These are phyloP conservation scores for Gossypium herbaceum DNA, from an alignment of 345 rosid species.

Conservation along the genomic window DNA sequence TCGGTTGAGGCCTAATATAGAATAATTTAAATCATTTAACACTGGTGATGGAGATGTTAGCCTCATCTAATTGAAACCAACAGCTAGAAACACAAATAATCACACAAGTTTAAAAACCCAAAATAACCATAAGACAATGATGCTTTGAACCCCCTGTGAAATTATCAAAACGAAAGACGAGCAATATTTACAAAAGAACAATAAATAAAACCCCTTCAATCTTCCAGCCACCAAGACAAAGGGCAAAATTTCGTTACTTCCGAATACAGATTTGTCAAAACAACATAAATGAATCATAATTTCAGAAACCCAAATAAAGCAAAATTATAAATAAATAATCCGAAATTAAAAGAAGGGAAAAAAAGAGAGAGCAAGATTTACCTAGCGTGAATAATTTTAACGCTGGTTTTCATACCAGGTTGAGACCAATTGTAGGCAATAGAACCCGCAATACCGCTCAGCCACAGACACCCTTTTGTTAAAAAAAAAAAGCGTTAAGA, in stretches of 20 bases:
- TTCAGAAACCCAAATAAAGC: not conserved
- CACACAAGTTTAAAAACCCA: not conserved
- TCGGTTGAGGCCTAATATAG: not conserved
- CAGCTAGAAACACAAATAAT: not conserved
- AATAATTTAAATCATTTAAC: not conserved
- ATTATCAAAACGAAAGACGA: not conserved
- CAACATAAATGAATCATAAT: not conserved
- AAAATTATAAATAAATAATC: not conserved
- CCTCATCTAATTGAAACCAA: not conserved
- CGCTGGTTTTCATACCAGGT: slow-evolving; percentile 95
- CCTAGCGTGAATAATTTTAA: slow-evolving; percentile 95
- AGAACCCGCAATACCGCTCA: slow-evolving; percentile 78
- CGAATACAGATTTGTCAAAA: not conserved
- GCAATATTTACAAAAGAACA: not conserved
- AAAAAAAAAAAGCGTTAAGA: not conserved
- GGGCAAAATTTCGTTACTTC: not conserved
- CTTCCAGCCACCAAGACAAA: not conserved
- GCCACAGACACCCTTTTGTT: slow-evolving; percentile 74
- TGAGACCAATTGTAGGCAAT: slow-evolving; percentile 94
- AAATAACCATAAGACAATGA: not conserved
- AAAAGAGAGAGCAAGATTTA: not conserved
- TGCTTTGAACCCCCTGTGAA: not conserved
- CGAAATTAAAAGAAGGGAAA: not conserved
- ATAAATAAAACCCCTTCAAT: not conserved
- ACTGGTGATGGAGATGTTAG: not conserved